phyloP scores from a whole-genome alignment of 1,139 yeast species.

The Yamadazyma jaroonii region DNA sequence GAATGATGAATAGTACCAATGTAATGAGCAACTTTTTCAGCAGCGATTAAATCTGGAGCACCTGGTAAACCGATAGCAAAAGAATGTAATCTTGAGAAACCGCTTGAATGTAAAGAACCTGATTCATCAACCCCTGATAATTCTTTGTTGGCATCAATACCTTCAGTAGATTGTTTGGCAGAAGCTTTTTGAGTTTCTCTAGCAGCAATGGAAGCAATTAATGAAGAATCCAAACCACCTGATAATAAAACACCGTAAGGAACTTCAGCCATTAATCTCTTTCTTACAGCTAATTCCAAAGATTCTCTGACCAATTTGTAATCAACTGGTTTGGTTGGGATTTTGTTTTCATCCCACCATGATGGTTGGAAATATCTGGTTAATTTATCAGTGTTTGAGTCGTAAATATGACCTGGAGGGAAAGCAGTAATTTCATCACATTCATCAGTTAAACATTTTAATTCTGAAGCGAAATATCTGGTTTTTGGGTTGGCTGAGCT shows the following conservation, averaged over 20 bases:
- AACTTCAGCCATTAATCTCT: conserved; percentile 98
- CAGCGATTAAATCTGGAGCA: conserved; percentile 97
- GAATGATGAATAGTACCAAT: conserved; percentile 97
- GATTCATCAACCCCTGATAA: conserved; percentile 89
- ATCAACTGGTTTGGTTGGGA: conserved; percentile 77
- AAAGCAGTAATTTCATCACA: conserved; percentile 90
- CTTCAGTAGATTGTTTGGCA: conserved; percentile 55
- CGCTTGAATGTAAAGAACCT: conserved; percentile 76
- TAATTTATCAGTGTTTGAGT: conserved; percentile 79
- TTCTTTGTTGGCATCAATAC: conserved; percentile 53
- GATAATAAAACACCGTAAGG: conserved; percentile 96
- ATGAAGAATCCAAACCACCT: conserved; percentile 95
- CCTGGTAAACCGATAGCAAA: conserved; percentile 97
- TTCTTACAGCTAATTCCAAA: conserved; percentile 92
- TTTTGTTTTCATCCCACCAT: conserved; percentile 84
- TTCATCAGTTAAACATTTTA: conserved; percentile 89
- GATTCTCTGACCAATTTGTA: conserved; percentile 68
- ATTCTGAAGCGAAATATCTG: conserved; percentile 87
- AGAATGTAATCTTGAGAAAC: conserved; percentile 88
- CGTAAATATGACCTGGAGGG: conserved; percentile 99
- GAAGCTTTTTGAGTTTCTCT: conserved; percentile 88
- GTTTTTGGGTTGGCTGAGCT: conserved; percentile 67
- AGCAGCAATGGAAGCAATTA: conserved; percentile 95
- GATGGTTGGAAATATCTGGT: conserved; percentile 87
- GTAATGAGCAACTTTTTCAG: conserved; percentile 91